Evolutionary conservation across 345 rosid genomes (phyloP).

Genomic region (Gossypium sturtianum): DNA sequence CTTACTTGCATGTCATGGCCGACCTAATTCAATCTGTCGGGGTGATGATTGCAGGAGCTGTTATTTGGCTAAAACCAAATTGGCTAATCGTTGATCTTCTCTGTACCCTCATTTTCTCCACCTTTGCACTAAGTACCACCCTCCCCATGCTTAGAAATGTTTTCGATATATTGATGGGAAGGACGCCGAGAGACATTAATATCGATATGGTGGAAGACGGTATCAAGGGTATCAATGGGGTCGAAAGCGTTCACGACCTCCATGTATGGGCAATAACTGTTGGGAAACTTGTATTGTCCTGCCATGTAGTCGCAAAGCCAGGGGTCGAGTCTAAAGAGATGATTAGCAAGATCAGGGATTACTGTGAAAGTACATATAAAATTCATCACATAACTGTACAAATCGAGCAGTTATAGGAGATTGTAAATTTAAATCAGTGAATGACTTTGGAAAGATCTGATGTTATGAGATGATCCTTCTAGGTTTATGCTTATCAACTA

Average conservation of each 20-base stretch:
- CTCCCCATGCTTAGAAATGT: slow-evolving; percentile 57
- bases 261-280: slow-evolving; percentile 54
- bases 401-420: slow-evolving; percentile 39
- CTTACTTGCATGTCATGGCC: slow-evolving; percentile 65
- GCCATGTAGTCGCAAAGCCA: slow-evolving; percentile 57
- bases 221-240: slow-evolving; percentile 47
- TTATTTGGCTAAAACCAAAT: slow-evolving; percentile 58
- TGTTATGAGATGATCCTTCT: neutral
- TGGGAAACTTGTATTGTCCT: slow-evolving; percentile 59
- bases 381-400: slow-evolving; percentile 71
- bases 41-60: slow-evolving; percentile 74
- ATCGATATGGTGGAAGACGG: slow-evolving; percentile 38
- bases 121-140: slow-evolving; percentile 50
- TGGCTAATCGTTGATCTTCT: slow-evolving; percentile 70
- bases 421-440: neutral
- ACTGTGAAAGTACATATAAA: slow-evolving; percentile 44
- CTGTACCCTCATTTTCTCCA: slow-evolving; percentile 65
- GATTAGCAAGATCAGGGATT: slow-evolving; percentile 39
- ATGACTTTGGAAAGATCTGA: neutral
- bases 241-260: slow-evolving; percentile 53
- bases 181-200: slow-evolving; percentile 51
- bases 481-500: neutral
- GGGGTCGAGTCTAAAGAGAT: slow-evolving; percentile 44
- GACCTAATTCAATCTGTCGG: slow-evolving; percentile 81
- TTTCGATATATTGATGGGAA: slow-evolving; percentile 59